Evolutionary conservation across 2,329 filamentous ascomycete species (phyloP), one percentile per base, ranked within the genome.

Genomic region (Zymoseptoria tritici): DNA sequence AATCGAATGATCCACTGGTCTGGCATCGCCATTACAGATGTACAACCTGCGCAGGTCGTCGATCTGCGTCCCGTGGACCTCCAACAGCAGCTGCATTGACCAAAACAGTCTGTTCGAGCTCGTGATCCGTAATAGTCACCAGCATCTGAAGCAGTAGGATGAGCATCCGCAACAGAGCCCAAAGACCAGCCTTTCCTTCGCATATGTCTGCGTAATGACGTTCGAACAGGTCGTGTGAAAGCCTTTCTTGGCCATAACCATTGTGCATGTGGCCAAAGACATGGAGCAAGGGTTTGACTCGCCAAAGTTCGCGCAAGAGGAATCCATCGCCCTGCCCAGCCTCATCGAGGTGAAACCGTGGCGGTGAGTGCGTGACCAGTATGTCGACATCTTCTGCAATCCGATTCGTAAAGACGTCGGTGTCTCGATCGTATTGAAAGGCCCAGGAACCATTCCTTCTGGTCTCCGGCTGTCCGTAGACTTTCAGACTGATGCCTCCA

Each of bases 401-500:
- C 11, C 62, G 52, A 8, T 59, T 13, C n/a, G 58, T 57, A 57
- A 62, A 68, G 5, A 55, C 72, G 52, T 78, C 66, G 5, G 60
- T 51, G 13, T 61, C 49, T 2, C 56, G 60, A 1, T 68, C 64
- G 59, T 80, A 78, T 62, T 79, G 76, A 57, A 80, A 80, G 0
- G 75, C 73, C 73, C 73, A 78, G 26, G 59, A 55, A 81, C 90
- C 77, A 88, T 86, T 46, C 85, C 81, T 22, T 76, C 75, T 57
- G 83, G 84, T 26, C 88, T 87, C 70, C 1, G 90, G 89, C 0
- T 86, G 86, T 7, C 92, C 91, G 75, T 90, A 95, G 60, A 96
- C 77, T 54, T 81, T 85, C 59, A 93, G 74, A 20, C 76, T 78
- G 55, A 87, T 81, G 5, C 79, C 79, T 66, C 57, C 80, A 75